phyloP scores from a whole-genome alignment of 768 basidiomycete genomes.

The Leccinum fibrillosum region DNA sequence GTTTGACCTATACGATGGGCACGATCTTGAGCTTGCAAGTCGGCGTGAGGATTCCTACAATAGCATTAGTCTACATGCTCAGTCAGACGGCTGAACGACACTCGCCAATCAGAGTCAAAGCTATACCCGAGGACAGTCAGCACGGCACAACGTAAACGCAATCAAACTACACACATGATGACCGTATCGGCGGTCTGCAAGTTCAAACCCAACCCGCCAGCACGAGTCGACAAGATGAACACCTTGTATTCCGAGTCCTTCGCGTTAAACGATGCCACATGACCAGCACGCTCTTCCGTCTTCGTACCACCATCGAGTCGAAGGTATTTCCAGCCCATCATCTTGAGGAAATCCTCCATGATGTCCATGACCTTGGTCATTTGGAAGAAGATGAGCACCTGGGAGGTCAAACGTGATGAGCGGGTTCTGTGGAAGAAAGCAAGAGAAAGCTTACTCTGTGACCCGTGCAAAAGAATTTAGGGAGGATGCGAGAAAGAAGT shows the following conservation, averaged over 20 bases:
- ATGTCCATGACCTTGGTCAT: constrained; percentile 99
- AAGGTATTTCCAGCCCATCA: constrained; percentile 82
- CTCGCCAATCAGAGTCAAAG: constrained; percentile 75
- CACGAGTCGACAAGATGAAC: constrained; percentile 92
- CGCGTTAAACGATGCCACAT: constrained; percentile 88
- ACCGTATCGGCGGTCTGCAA: constrained; percentile 96
- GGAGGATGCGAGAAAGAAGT: constrained; percentile 83
- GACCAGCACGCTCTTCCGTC: constrained; percentile 88
- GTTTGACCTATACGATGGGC: constrained; percentile 99
- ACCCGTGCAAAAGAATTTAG: constrained; percentile 89
- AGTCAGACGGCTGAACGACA: neutral
- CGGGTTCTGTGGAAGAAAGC: neutral
- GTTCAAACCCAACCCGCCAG: constrained; percentile 92
- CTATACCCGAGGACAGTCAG: constrained; percentile 34
- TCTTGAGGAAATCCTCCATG: constrained; percentile 92
- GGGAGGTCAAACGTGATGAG: constrained; percentile 3
- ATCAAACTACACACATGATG: constrained; percentile 67
- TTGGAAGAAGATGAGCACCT: constrained; percentile 99
- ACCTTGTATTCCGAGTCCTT: constrained; percentile 82
- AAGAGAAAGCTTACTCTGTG: constrained; percentile 63
- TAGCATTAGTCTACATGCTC: neutral
- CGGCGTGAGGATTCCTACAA: constrained; percentile 92
- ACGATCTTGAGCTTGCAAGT: constrained; percentile 99
- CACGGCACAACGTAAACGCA: neutral
- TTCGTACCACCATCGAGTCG: constrained; percentile 97